phyloP scores from a whole-genome alignment of 2,329 filamentous ascomycete genomes.

The Stagonosporopsis rhizophila region DNA sequence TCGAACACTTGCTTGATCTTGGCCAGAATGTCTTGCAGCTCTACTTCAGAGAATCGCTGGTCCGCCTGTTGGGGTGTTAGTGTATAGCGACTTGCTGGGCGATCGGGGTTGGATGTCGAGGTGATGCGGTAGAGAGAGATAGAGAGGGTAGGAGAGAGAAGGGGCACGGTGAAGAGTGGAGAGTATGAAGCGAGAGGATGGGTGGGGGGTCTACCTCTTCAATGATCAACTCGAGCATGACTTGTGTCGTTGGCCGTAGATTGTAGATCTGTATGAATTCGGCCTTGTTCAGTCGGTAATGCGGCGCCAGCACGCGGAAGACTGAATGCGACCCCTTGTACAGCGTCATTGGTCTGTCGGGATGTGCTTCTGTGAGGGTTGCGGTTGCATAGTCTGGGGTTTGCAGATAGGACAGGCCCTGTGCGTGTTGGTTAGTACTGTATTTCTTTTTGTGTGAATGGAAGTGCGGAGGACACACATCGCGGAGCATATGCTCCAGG shows the following conservation, averaged over 20 bases:
- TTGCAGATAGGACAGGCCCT: constrained; percentile 59
- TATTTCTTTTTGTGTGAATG: no score
- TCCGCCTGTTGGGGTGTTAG: constrained; percentile 26
- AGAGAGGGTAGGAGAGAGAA: no score
- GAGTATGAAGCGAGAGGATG: no score
- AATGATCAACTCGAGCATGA: constrained; percentile 45
- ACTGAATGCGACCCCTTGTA: constrained; percentile 44
- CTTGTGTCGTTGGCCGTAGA: constrained; percentile 38
- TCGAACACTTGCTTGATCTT: constrained; percentile 39
- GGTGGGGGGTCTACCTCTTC: no score
- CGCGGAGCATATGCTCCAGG: constrained; percentile 66
- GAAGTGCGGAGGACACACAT: constrained; percentile 65
- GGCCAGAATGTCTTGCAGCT: constrained; percentile 38
- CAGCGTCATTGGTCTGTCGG: constrained; percentile 40
- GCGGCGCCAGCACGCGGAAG: constrained; percentile 38
- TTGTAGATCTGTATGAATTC: constrained; percentile 51
- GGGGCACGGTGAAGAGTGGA: neutral
- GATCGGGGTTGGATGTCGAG: no score
- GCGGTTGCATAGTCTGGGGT: constrained; percentile 35
- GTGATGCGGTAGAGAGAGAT: no score
- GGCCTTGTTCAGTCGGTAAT: constrained; percentile 46
- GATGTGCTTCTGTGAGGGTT: constrained; percentile 26
- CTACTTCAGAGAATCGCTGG: constrained; percentile 38
- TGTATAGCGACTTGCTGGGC: neutral
- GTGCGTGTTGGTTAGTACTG: neutral